Base-by-base conservation (phyloP, 208 protist genomes). In the Leishmania guyanensis region DNA sequence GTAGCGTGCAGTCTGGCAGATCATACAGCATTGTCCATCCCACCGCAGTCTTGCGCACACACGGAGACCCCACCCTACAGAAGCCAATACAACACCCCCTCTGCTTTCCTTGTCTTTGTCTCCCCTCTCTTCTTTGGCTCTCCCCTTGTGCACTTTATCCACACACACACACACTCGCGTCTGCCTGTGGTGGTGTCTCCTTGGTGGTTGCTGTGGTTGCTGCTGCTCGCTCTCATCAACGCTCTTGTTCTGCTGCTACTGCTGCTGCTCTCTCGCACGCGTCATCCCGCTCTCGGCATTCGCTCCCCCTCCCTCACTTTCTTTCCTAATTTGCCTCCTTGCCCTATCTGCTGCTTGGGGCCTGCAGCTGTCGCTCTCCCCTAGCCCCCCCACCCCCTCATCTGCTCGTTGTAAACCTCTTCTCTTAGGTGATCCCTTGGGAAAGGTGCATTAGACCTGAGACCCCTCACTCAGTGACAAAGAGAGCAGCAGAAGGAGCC, bases 151-250 rank as follows among this genome's bases (percentile, higher is more conserved):
- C 17, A 65, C 14, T 65, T n/a, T 33, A 5, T 22, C 43, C 65
- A 5, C 14, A 48, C 65, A 10, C 58, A 16, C 64, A 3, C 64
- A 1, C 36, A 4, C 65, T 10, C 65, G 16, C 17, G 16, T 17
- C 66, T 46, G 17, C 4, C 29, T 48, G 16, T 60, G 26, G 68
- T 75, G 26, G 66, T 56, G 43, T 82, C 29, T 82, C 22, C 71
- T 53, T 68, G 5, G 0, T 66, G 5, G 36, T 71, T 12, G 69
- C 46, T 51, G 69, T 48, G 22, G 64, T 43, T 39, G 22, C n/a
- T 64, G 22, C 58, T 26, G 58, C 22, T 33, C n/a, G 9, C 58
- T 26, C 22, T 64, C 58, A 3, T 64, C n/a, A 64, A 64, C n/a
- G 26, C 20, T 33, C 58, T n/a, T 64, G 26, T 33, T 22, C 4